phyloP scores from a whole-genome alignment of 2,329 filamentous ascomycete genomes.

The Corinectria fuckeliana region DNA sequence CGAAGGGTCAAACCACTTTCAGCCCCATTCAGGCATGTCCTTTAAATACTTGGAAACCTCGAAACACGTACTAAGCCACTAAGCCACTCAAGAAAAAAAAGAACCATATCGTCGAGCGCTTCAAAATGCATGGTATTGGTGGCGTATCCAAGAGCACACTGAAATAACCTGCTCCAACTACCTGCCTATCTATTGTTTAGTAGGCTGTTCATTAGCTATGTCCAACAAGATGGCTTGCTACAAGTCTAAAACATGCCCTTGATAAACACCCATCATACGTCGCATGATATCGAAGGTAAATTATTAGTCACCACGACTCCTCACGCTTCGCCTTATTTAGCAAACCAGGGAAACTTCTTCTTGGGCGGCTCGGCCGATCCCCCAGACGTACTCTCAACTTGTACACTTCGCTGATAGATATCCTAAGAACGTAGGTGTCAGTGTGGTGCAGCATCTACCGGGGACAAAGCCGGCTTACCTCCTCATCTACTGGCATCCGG shows the following conservation, averaged over 20 bases:
- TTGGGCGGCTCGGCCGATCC: slow-evolving; percentile 56
- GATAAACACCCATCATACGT: slow-evolving; percentile 14
- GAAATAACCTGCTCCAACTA: slow-evolving; percentile 11
- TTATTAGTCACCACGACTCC: slow-evolving; percentile 36
- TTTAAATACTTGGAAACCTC: neutral
- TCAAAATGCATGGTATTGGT: slow-evolving; percentile 7
- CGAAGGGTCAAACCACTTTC: neutral
- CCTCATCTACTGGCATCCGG: slow-evolving; percentile 82
- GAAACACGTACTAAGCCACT: neutral
- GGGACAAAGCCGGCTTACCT: slow-evolving; percentile 64
- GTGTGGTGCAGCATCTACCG: neutral
- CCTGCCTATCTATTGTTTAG: slow-evolving; percentile 14
- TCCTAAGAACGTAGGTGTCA: slow-evolving; percentile 54
- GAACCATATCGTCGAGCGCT: neutral
- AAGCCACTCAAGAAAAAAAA: neutral
- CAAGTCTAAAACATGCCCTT: slow-evolving; percentile 33
- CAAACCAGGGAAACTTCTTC: slow-evolving; percentile 73
- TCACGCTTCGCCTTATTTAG: slow-evolving; percentile 49
- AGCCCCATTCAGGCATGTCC: neutral
- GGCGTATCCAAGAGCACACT: slow-evolving; percentile 19
- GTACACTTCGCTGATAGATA: slow-evolving; percentile 67
- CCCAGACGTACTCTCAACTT: slow-evolving; percentile 60
- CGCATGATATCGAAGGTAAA: slow-evolving; percentile 11
- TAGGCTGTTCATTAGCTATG: slow-evolving; percentile 13
- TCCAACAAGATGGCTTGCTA: slow-evolving; percentile 19